phyloP scores from a whole-genome alignment of 371 early-diverging fungal genomes.

The Actinomortierella ambigua region DNA sequence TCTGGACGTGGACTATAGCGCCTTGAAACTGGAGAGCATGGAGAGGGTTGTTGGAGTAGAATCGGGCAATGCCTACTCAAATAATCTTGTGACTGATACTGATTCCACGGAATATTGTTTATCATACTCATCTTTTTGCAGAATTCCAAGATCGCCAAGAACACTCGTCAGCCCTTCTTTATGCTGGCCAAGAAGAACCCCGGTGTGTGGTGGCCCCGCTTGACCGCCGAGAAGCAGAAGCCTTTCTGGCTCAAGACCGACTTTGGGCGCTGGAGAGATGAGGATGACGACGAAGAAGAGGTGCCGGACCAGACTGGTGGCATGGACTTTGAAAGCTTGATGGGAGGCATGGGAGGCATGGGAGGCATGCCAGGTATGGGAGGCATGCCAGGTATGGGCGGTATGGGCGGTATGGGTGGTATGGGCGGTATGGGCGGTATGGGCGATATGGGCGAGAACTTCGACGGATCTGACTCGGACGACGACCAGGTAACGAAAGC shows the following conservation, averaged over 20 bases:
- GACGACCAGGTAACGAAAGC: conserved; percentile 5
- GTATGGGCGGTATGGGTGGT: conserved; percentile 55
- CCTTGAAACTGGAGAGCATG: no score
- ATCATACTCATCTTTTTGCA: conserved; percentile 29
- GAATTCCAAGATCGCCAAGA: conserved; percentile 71
- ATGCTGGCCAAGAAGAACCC: conserved; percentile 73
- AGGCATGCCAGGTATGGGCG: conserved; percentile 40
- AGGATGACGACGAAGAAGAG: conserved; percentile 92
- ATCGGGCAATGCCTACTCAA: not conserved
- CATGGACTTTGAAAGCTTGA: conserved; percentile 60
- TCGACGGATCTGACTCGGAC: conserved; percentile 20
- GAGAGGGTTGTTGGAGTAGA: not conserved
- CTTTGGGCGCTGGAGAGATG: conserved; percentile 91
- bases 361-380: conserved; percentile 50
- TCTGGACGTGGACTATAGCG: no score
- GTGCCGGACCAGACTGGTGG: conserved; percentile 50
- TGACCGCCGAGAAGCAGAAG: conserved; percentile 74
- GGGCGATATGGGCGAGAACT: conserved; percentile 26
- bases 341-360: conserved; percentile 49
- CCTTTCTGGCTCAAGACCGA: conserved; percentile 88
- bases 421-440: conserved; percentile 56
- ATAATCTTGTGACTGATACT: not conserved
- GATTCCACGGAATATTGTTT: not conserved
- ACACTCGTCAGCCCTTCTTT: conserved; percentile 68
- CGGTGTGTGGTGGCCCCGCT: conserved; percentile 84